These are phyloP conservation scores for Protomyces gravidus DNA, from an alignment of 1,139 yeast species.

Conservation along the genomic window DNA sequence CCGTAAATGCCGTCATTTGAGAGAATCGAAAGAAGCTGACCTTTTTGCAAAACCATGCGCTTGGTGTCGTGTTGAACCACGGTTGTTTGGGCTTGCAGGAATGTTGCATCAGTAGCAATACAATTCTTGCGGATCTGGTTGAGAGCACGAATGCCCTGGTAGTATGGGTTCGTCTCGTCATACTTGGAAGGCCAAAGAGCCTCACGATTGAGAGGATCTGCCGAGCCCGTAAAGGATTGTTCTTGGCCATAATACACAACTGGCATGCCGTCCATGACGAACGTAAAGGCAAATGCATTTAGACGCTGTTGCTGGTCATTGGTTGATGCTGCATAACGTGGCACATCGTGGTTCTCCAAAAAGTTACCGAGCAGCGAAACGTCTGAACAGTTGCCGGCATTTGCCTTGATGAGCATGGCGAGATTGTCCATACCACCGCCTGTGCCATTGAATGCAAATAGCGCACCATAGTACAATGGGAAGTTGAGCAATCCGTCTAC, in stretches of 20 bases:
- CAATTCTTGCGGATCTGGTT: constrained; percentile 27
- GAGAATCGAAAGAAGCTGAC: constrained; percentile 20
- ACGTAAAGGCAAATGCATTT: constrained; percentile 26
- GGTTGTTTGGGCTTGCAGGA: neutral
- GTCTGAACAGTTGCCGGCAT: constrained; percentile 27
- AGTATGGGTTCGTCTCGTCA: constrained; percentile 28
- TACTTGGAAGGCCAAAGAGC: constrained; percentile 31
- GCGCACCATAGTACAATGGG: constrained; percentile 27
- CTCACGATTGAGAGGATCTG: constrained; percentile 32
- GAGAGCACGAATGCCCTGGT: constrained; percentile 23
- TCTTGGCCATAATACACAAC: constrained; percentile 32
- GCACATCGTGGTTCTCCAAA: constrained; percentile 32
- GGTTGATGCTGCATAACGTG: constrained; percentile 30
- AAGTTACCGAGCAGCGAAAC: constrained; percentile 26
- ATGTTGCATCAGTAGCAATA: constrained; percentile 23
- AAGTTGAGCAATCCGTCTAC: constrained; percentile 31
- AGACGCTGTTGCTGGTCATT: constrained; percentile 25
- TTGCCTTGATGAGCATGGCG: constrained; percentile 13
- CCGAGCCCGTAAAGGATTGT: constrained; percentile 30
- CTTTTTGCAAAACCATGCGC: constrained; percentile 19
- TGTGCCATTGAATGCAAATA: constrained; percentile 29
- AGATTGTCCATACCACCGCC: constrained; percentile 30
- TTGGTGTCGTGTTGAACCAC: constrained; percentile 12
- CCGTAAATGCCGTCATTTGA: constrained; percentile 27
- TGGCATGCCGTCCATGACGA: constrained; percentile 32